Evolutionary conservation across 768 basidiomycete genomes (phyloP).

Genomic region (Rhodotorula diobovata): DNA sequence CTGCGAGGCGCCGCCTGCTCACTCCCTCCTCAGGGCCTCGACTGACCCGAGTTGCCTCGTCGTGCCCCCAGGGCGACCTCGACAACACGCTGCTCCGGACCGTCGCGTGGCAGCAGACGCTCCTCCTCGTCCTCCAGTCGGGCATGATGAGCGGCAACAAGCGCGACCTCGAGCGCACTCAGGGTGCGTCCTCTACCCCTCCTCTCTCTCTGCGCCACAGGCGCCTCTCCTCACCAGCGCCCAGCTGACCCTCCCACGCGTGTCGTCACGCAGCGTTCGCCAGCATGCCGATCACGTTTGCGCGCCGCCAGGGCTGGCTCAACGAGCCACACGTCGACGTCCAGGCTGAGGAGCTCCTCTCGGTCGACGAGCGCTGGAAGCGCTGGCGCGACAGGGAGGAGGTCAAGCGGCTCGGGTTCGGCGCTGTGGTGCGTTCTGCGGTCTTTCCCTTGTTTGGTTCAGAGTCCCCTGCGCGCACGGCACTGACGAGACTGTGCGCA

Average conservation of each 20-base stretch:
- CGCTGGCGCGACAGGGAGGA: constrained; percentile 37
- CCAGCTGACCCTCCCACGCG: not conserved
- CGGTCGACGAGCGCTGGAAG: constrained; percentile 37
- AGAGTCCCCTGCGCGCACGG: no score
- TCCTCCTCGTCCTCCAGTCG: constrained; percentile 25
- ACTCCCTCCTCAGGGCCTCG: no score
- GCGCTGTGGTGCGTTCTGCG: constrained; percentile 17
- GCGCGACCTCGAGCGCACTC: constrained; percentile 34
- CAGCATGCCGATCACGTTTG: constrained; percentile 33
- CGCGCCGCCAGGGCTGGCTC: constrained; percentile 33
- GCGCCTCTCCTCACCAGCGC: no score
- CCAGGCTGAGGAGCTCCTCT: constrained; percentile 3
- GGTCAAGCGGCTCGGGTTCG: constrained; percentile 32
- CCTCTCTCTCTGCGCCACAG: not conserved
- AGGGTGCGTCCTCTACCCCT: constrained; percentile 7
- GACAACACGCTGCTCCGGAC: constrained; percentile 36
- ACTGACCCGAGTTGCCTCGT: not conserved
- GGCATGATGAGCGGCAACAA: constrained; percentile 39
- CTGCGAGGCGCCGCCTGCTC: no score
- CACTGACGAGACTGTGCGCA: not conserved
- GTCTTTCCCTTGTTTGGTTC: no score
- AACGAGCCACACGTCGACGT: constrained; percentile 20
- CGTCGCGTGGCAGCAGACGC: constrained; percentile 34
- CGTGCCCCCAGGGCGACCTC: constrained; percentile 11
- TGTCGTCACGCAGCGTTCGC: constrained; percentile 6